A percentile compares a stretch with the other conserved stretches of the same genome.
Evolutionary conservation across 495 filamentous ascomycete species (phyloP).

Genomic region (Haplographium delicatum): DNA sequence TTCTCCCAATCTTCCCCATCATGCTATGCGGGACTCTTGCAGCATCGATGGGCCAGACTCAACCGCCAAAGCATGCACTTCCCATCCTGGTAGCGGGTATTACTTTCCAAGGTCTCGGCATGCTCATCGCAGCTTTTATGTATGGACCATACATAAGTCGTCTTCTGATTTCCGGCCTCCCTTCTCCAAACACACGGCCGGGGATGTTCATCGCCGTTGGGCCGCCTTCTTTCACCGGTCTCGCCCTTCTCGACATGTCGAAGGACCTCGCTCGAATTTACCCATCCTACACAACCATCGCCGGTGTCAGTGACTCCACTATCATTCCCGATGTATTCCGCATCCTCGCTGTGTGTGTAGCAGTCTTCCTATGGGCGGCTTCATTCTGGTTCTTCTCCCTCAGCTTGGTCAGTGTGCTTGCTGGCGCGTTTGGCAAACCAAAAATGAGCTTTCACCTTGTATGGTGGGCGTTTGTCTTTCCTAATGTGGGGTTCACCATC

Average conservation of each 20-base stretch:
- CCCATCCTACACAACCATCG: slow-evolving; percentile 27
- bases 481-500: slow-evolving; percentile 53
- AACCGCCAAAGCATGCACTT: slow-evolving; percentile 35
- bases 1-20: slow-evolving; percentile 50
- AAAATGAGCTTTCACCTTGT: slow-evolving; percentile 47
- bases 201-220: slow-evolving; percentile 69
- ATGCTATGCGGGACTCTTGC: slow-evolving; percentile 51
- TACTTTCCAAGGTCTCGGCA: slow-evolving; percentile 47
- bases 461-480: slow-evolving; percentile 57
- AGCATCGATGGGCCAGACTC: slow-evolving; percentile 29
- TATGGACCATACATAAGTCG: slow-evolving; percentile 34
- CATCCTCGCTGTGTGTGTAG: slow-evolving; percentile 44
- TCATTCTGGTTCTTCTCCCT: slow-evolving; percentile 70
- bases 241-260: slow-evolving; percentile 60
- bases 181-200: slow-evolving; percentile 22
- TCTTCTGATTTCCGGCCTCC: slow-evolving; percentile 29
- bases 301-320: slow-evolving; percentile 22
- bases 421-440: slow-evolving; percentile 44
- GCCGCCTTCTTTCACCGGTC: slow-evolving; percentile 62
- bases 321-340: slow-evolving; percentile 35
- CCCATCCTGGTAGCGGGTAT: slow-evolving; percentile 47
- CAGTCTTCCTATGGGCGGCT: slow-evolving; percentile 64
- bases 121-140: slow-evolving; percentile 43
- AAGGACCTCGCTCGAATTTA: slow-evolving; percentile 30
- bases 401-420: slow-evolving; percentile 36